A percentile compares a stretch with the other conserved stretches of the same genome.
phyloP scores from a whole-genome alignment of 495 filamentous ascomycete species.

The Daldinia bambusicola region DNA sequence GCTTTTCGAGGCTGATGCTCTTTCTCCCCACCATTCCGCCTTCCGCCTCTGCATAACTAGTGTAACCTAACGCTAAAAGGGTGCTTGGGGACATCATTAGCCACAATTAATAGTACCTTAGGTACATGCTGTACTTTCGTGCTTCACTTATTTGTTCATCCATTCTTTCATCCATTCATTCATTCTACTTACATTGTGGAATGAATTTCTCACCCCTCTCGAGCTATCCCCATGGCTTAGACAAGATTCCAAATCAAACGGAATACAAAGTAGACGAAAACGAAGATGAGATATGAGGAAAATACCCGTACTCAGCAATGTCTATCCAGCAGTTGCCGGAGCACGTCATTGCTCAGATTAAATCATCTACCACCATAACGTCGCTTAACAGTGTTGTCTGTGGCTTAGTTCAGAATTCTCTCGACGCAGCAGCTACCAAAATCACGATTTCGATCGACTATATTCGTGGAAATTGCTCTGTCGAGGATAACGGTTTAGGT shows the following conservation, averaged over 20 bases:
- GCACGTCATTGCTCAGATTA: constrained; percentile 84
- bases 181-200: not conserved
- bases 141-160: no score
- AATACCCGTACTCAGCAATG: constrained; percentile 49
- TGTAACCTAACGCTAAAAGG: not conserved
- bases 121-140: no score
- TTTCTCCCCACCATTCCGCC: not conserved
- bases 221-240: not conserved
- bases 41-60: not conserved
- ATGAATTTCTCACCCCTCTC: not conserved
- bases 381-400: constrained; percentile 76
- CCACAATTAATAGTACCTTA: no score
- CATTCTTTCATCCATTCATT: no score
- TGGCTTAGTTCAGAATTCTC: constrained; percentile 83
- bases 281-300: constrained; percentile 27
- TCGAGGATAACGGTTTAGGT: constrained; percentile 90
- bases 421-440: constrained; percentile 81
- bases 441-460: constrained; percentile 81
- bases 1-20: not conserved
- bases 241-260: not conserved
- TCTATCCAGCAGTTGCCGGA: constrained; percentile 77
- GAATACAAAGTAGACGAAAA: constrained; percentile 2
- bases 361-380: constrained; percentile 82
- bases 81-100: not conserved
- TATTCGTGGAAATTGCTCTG: constrained; percentile 76